Conservation (phyloP, 2,329 filamentous ascomycete genomes). For the Fusarium musae region DNA sequence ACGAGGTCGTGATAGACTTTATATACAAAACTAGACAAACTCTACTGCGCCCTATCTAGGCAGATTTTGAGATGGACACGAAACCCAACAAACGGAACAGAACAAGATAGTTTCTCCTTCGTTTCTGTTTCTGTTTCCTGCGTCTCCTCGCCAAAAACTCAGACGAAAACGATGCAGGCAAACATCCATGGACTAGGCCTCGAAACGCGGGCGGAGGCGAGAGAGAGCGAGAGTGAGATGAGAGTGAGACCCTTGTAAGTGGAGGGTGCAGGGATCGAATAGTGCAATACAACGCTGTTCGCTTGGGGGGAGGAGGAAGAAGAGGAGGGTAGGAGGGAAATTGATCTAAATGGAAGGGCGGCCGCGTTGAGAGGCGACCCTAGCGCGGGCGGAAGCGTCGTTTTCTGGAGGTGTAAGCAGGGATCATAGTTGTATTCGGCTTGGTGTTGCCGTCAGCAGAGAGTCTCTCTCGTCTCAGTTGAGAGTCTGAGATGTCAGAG, state of each 20-base stretch:
- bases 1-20: constrained; percentile 19
- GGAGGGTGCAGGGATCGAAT: neutral
- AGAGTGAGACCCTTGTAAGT: neutral
- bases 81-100: constrained; percentile 9
- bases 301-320: constrained; percentile 10
- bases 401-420: neutral
- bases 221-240: neutral
- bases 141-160: constrained; percentile 11
- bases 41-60: constrained; percentile 15
- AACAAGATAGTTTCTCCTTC: neutral
- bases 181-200: constrained; percentile 16
- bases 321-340: neutral
- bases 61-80: constrained; percentile 3
- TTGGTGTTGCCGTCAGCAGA: constrained; percentile 20
- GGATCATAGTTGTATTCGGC: constrained; percentile 1
- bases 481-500: neutral
- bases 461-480: neutral
- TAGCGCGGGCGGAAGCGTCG: constrained; percentile 16
- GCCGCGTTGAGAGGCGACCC: constrained; percentile 37
- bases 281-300: constrained; percentile 27
- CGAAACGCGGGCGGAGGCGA: constrained; percentile 28
- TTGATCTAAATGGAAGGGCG: constrained; percentile 32
- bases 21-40: constrained; percentile 19
- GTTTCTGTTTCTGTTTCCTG: constrained; percentile 24
- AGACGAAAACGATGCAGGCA: constrained; percentile 20